phyloP scores from a whole-genome alignment of 805 yeast genomes.

The Zygosaccharomyces siamensis region DNA sequence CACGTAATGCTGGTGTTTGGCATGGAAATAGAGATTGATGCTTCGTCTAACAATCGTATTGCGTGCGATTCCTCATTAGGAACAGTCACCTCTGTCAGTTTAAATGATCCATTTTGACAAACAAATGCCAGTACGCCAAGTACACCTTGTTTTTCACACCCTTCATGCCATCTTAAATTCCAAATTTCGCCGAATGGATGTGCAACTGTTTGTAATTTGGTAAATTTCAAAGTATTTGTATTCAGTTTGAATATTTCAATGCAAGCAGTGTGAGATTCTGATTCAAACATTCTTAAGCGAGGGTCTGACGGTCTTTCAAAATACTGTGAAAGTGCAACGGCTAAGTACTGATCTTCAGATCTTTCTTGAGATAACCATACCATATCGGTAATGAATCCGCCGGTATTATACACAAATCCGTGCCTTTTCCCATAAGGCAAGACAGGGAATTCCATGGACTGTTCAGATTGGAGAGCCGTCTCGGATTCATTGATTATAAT shows the following conservation, averaged over 20 bases:
- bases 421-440: conserved; percentile 30
- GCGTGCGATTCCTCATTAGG: conserved; percentile 11
- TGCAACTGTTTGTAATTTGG: conserved; percentile 31
- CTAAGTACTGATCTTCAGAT: conserved; percentile 41
- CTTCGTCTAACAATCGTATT: conserved; percentile 15
- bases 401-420: conserved; percentile 44
- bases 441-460: conserved; percentile 27
- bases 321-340: conserved; percentile 44
- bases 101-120: conserved; percentile 55
- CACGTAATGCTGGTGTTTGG: conserved; percentile 39
- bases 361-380: conserved; percentile 45
- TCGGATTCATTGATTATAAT: conserved; percentile 22
- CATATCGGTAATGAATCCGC: conserved; percentile 48
- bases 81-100: conserved; percentile 40
- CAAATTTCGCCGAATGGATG: conserved; percentile 45
- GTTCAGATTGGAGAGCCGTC: conserved; percentile 17
- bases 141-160: conserved; percentile 17
- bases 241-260: conserved; percentile 45
- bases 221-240: conserved; percentile 26
- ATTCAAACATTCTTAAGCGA: conserved; percentile 27
- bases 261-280: conserved; percentile 35
- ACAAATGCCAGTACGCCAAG: conserved; percentile 48
- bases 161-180: conserved; percentile 35
- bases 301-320: conserved; percentile 28
- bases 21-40: conserved; percentile 29